These are phyloP conservation scores for Primulina eburnea DNA, from an alignment of 257 asterid genomes.

Conservation along the genomic window DNA sequence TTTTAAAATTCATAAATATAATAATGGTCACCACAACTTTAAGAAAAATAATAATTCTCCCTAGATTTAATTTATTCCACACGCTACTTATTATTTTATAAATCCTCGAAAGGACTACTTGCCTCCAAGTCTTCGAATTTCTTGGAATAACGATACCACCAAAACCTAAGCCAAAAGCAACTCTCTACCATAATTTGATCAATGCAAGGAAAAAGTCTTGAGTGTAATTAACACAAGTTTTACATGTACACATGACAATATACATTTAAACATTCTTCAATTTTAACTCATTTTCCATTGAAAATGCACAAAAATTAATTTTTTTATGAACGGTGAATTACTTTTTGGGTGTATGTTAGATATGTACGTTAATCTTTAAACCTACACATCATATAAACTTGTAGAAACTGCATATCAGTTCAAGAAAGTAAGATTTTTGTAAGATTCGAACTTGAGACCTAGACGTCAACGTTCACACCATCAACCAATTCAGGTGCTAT, in stretches of 20 bases:
- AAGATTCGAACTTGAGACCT: too few species aligned
- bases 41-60: neutral
- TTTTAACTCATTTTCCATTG: too few species aligned
- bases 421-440: too few species aligned
- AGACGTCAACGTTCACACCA: too few species aligned
- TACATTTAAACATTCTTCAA: too few species aligned
- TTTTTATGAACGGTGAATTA: too few species aligned
- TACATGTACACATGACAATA: neutral
- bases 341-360: too few species aligned
- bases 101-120: constrained; percentile 1
- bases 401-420: too few species aligned
- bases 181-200: neutral
- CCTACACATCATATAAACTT: too few species aligned
- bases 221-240: neutral
- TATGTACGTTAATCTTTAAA: too few species aligned
- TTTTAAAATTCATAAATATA: neutral
- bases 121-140: constrained; percentile 3
- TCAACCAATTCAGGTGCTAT: too few species aligned
- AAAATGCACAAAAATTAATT: too few species aligned
- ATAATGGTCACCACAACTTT: constrained; percentile 31
- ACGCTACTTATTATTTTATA: neutral
- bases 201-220: neutral
- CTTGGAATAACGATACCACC: neutral
- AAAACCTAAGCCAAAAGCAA: neutral
- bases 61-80: neutral